These are phyloP conservation scores for Aspergillus nanangensis DNA, from an alignment of 495 filamentous ascomycete species.

Conservation along the genomic window DNA sequence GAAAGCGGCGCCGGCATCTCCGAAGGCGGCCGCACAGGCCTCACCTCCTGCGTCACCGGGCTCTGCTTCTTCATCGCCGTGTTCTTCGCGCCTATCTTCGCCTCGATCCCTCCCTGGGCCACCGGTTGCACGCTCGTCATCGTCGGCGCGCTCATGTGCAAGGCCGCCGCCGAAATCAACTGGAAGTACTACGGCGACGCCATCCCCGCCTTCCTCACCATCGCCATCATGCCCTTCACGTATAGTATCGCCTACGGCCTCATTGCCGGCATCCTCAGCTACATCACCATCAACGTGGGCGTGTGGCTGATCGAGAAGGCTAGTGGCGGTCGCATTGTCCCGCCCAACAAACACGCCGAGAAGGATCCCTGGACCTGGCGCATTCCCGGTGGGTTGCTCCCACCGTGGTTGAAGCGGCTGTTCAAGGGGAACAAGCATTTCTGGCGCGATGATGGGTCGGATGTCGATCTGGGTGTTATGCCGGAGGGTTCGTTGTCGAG, in stretches of 20 bases:
- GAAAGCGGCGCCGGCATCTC: slow-evolving; percentile 82
- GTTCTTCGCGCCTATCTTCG: slow-evolving; percentile 85
- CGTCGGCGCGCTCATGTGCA: slow-evolving; percentile 77
- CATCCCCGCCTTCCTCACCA: slow-evolving; percentile 74
- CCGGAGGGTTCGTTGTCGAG: slow-evolving; percentile 8
- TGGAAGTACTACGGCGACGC: slow-evolving; percentile 77
- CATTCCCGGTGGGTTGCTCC: slow-evolving; percentile 63
- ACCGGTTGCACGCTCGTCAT: slow-evolving; percentile 79
- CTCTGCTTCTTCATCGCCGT: slow-evolving; percentile 80
- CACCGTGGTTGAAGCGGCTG: slow-evolving; percentile 62
- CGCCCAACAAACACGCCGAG: slow-evolving; percentile 63
- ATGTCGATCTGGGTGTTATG: slow-evolving; percentile 5
- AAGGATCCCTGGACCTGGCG: slow-evolving; percentile 72
- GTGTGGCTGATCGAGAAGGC: slow-evolving; percentile 61
- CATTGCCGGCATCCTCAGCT: slow-evolving; percentile 72
- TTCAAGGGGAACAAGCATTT: slow-evolving; percentile 63
- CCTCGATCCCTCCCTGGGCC: slow-evolving; percentile 78
- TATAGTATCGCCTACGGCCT: slow-evolving; percentile 78
- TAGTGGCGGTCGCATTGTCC: slow-evolving; percentile 64
- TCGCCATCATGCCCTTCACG: slow-evolving; percentile 82
- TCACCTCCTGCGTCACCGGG: slow-evolving; percentile 74
- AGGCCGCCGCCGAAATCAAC: slow-evolving; percentile 72
- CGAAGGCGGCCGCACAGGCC: slow-evolving; percentile 74
- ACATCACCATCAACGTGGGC: slow-evolving; percentile 61
- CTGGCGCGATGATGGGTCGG: slow-evolving; percentile 47